These are phyloP conservation scores for Zalaria sp. DNA, from an alignment of 2,329 filamentous ascomycete species.

Conservation along the genomic window DNA sequence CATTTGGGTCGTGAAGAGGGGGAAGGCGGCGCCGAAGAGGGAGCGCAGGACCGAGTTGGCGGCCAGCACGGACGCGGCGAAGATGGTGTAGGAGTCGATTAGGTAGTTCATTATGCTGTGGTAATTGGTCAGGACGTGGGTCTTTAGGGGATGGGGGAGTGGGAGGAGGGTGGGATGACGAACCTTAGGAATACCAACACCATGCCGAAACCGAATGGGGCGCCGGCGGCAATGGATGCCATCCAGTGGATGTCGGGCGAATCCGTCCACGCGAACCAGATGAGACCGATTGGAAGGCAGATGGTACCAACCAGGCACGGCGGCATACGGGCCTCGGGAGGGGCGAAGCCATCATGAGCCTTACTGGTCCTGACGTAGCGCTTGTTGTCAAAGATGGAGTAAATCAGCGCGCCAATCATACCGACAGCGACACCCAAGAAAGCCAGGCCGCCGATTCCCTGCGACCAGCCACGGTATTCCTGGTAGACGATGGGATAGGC, in stretches of 20 bases:
- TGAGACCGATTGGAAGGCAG: conserved; percentile 48
- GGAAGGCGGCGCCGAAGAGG: conserved; percentile 64
- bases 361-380: conserved; percentile 35
- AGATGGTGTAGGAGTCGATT: conserved; percentile 56
- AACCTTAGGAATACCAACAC: conserved; percentile 53
- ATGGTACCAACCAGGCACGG: conserved; percentile 48
- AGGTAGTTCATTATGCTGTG: conserved; percentile 48
- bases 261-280: conserved; percentile 58
- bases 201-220: conserved; percentile 44
- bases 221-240: conserved; percentile 33
- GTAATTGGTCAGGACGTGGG: not conserved
- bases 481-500: conserved; percentile 49
- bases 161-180: conserved; percentile 47
- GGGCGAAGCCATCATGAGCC: conserved; percentile 39
- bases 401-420: conserved; percentile 44
- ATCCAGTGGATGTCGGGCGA: conserved; percentile 42
- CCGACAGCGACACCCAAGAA: conserved; percentile 58
- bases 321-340: conserved; percentile 52
- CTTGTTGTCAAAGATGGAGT: conserved; percentile 39
- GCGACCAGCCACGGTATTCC: conserved; percentile 41
- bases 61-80: conserved; percentile 60
- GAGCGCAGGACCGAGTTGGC: conserved; percentile 71
- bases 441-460: conserved; percentile 46
- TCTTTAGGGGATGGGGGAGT: conserved; percentile 44
- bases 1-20: conserved; percentile 60